phyloP scores from a whole-genome alignment of 441 rosid genomes.

The Capsella rubella region DNA sequence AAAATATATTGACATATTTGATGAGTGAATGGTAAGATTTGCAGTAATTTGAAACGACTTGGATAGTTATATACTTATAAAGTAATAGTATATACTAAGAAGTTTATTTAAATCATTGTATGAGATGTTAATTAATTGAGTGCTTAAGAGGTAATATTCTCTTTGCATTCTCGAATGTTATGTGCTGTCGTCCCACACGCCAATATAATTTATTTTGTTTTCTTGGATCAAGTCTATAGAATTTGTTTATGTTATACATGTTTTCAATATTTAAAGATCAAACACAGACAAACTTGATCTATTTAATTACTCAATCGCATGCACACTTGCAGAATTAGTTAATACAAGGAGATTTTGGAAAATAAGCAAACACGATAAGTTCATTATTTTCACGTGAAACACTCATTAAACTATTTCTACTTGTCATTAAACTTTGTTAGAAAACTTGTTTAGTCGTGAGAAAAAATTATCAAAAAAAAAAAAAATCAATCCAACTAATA shows the following conservation, averaged over 20 bases:
- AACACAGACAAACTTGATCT: background rate
- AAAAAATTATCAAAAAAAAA: background rate
- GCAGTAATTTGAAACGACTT: background rate
- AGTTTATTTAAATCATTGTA: background rate
- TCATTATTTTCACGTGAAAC: background rate
- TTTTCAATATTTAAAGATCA: background rate
- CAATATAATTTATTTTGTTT: background rate
- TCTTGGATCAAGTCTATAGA: background rate
- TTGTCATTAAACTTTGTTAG: background rate
- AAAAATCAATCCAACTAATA: background rate
- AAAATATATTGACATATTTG: background rate
- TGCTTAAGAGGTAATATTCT: constrained; percentile 3
- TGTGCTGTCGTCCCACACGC: constrained; percentile 23
- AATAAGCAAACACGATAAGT: background rate
- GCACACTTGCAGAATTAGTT: background rate
- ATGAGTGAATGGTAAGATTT: background rate
- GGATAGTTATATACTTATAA: background rate
- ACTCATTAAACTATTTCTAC: background rate
- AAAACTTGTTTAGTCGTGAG: background rate
- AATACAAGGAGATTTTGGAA: background rate
- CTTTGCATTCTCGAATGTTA: background rate
- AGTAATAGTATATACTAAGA: background rate
- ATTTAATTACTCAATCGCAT: background rate
- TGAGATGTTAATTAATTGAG: background rate
- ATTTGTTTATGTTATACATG: constrained; percentile 14